These are phyloP conservation scores for Ganoderma boninense DNA, from an alignment of 1,284 basidiomycete species.

Conservation along the genomic window DNA sequence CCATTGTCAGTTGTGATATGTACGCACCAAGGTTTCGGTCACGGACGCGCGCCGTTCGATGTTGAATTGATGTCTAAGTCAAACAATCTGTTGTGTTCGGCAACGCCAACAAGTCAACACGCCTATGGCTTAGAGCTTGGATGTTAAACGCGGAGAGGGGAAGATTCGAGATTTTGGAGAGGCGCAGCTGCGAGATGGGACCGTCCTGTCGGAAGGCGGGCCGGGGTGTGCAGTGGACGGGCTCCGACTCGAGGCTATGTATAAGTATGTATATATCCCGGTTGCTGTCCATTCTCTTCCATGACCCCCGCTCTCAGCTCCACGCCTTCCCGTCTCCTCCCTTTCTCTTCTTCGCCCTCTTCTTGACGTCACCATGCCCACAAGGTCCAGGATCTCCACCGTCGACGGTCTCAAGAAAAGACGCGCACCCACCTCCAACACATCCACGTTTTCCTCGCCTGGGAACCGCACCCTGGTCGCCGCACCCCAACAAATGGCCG, in stretches of 20 bases:
- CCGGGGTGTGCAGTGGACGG: not conserved
- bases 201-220: not conserved
- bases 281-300: not conserved
- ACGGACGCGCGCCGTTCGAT: not conserved
- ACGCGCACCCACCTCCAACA: not conserved
- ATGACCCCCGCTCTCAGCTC: constrained; percentile 10
- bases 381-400: constrained; percentile 3
- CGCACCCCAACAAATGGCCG: not conserved
- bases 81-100: not conserved
- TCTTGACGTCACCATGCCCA: constrained; percentile 17
- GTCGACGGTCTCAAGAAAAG: not conserved
- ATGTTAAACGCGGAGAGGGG: too few relatives aligned
- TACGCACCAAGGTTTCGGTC: not conserved
- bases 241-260: too few relatives aligned
- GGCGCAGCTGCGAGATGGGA: not conserved
- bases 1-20: not conserved
- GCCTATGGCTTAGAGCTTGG: too few relatives aligned
- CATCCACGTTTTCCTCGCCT: not conserved
- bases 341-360: not conserved
- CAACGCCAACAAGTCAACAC: too few relatives aligned
- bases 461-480: not conserved
- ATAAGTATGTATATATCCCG: too few relatives aligned
- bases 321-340: not conserved
- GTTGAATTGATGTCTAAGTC: not conserved
- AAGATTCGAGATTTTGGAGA: too few relatives aligned